Base-by-base conservation (phyloP, 352 stramenopile species). In the Pythium sukuiense region DNA sequence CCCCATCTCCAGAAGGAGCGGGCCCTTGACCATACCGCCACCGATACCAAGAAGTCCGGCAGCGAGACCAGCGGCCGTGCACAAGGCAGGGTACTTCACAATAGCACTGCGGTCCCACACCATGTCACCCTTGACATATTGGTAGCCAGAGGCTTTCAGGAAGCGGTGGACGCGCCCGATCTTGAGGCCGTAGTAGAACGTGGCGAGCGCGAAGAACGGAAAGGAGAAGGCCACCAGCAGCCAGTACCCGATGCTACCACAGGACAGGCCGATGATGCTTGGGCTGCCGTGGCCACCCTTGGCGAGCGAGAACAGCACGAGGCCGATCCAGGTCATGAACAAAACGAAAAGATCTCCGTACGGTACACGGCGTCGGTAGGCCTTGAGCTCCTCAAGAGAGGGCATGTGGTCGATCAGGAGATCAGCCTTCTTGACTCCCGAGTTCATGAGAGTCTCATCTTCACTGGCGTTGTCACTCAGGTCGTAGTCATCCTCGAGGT, bases 111-210 rank as follows among this genome's bases (percentile, higher is more conserved):
- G 79, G 66, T 95, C 88, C 97, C 97, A 99, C 61, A 96, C 64
- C 61, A 99, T 95, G 73, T 99, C 97, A 16, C 96, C 97, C 65
- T 98, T 88, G n/a, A 90, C 73, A 71, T 98, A 99, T n/a, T 89
- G 74, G 70, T 98, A 99, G 9, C 85, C 83, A 0, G 71, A 89
- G 8, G 73, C 69, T 61, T 89, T 74, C 55, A 93, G 60, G 54
- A 88, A 80, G 24, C 71, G 63, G 58, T 93, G 84, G 32, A 85
- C 82, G 9, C 69, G 73, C 26, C 68, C 75, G 60, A 95, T 87
- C 67, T 90, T 90, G 50, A 75, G 58, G 11, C 83, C 87, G 66
- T 89, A 93, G 74, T 91, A 88, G n/a, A 87, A 70, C 11, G 87
- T 95, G 53, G 84, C 79, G 14, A 68, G 59, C 7, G 80, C 73